Evolutionary conservation across 2,329 filamentous ascomycete genomes (phyloP), one percentile per base, ranked within the genome.

Genomic region (Sclerotinia minor): DNA sequence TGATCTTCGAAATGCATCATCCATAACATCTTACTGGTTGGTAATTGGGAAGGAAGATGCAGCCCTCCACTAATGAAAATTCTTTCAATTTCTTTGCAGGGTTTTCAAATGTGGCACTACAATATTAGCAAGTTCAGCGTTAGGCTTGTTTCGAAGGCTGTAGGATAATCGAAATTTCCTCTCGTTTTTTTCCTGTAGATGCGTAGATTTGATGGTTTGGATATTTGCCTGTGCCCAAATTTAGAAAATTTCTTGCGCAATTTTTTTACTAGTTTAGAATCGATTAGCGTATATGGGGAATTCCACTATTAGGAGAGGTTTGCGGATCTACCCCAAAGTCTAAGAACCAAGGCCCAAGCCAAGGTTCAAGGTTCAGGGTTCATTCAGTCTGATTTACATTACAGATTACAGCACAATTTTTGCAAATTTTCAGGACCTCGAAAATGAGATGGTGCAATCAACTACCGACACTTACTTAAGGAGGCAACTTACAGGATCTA

Each of bases 61-160:
- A 57, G n/a, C 15, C 21, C 2, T 24, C 2, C n/a, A 21, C 59
- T 53, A 58, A 64, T 57, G 5, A 29, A 15, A 67, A n/a, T 17
- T 3, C 9, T 7, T n/a, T 15, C 17, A 11, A 9, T 59, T 6
- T 17, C 15, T 41, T 24, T 38, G 60, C 45, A 32, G 21, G 41
- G 8, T 45, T 54, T 54, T 68, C 53, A 53, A 65, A 68, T 38
- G 63, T 66, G 35, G 38, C 49, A 65, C 67, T 41, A 21, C 59
- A 7, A 32, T 7, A 61, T 64, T 35, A 67, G 26, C 50, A 47
- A 47, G 8, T 58, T 35, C 21, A 63, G 47, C 44, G 21, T 66
- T 29, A 32, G 32, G 24, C 9, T 24, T 17, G 0, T 38, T 38
- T 35, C 35, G 41, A 38, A 47, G 64, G 52, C 50, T 65, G 45